Evolutionary conservation across 2,329 filamentous ascomycete genomes (phyloP).

Genomic region (Colletotrichum eleusines): DNA sequence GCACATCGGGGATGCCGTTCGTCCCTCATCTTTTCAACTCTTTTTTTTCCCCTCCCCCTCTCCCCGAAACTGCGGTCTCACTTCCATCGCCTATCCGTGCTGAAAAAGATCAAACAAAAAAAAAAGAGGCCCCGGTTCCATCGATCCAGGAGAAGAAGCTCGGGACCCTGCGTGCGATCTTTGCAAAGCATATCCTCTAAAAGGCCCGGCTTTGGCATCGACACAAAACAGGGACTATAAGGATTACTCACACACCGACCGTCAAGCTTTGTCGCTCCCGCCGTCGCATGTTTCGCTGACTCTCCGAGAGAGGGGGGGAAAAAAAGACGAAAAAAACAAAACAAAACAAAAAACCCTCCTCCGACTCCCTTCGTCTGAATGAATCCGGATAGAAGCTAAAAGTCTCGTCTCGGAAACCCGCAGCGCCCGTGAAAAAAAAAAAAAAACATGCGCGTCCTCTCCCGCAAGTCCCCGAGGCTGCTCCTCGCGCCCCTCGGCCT

Average conservation of each 20-base stretch:
- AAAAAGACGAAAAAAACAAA: too few relatives aligned
- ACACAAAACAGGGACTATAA: background rate
- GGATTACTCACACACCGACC: constrained; percentile 9
- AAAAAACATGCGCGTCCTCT: constrained; percentile 29
- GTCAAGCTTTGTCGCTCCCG: constrained; percentile 23
- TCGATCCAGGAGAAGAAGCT: background rate
- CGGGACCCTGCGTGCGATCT: background rate
- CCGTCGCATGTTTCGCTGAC: background rate
- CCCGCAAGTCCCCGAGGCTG: constrained; percentile 1
- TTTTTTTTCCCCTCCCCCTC: background rate
- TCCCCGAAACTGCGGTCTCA: background rate
- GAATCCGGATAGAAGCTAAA: background rate
- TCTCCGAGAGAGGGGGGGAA: too few relatives aligned
- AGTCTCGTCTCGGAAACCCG: too few relatives aligned
- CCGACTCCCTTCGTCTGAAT: constrained; percentile 17
- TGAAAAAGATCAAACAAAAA: too few relatives aligned
- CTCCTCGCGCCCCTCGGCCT: constrained; percentile 18
- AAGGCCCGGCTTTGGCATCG: constrained; percentile 10
- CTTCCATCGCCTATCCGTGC: background rate
- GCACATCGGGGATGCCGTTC: background rate
- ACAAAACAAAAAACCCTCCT: constrained; percentile 14
- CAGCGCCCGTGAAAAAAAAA: constrained; percentile 18
- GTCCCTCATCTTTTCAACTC: background rate
- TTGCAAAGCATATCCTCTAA: background rate
- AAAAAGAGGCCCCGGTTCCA: background rate